Evolutionary conservation across 805 yeast species (phyloP).

Genomic region (Sugiyamaella chiloensis): DNA sequence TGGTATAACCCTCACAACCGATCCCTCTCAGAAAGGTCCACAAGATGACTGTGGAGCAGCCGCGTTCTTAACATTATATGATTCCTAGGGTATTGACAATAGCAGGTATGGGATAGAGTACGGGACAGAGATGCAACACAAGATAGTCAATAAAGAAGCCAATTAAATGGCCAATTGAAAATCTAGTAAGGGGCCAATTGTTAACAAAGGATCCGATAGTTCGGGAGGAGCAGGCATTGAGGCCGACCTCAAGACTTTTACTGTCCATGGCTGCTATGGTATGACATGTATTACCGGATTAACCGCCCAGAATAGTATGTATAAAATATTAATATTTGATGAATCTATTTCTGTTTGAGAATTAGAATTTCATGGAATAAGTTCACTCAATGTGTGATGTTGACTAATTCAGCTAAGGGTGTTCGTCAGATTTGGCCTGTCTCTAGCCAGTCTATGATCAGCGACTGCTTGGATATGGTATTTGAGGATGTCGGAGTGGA

Average conservation of each 20-base stretch:
- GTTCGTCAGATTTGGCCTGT: slow-evolving; percentile 40
- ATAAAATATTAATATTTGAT: too few species aligned
- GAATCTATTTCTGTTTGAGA: background rate
- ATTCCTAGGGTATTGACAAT: slow-evolving; percentile 28
- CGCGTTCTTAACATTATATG: background rate
- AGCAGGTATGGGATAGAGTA: slow-evolving; percentile 24
- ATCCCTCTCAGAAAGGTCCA: too few species aligned
- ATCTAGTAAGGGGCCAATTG: background rate
- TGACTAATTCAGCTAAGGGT: slow-evolving; percentile 34
- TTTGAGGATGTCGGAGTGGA: slow-evolving; percentile 59
- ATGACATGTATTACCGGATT: slow-evolving; percentile 73
- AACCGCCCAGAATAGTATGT: slow-evolving; percentile 70
- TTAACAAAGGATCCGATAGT: slow-evolving; percentile 61
- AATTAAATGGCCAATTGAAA: too few species aligned
- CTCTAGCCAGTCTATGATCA: slow-evolving; percentile 45
- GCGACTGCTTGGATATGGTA: slow-evolving; percentile 49
- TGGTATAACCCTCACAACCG: too few species aligned
- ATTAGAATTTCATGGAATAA: too few species aligned
- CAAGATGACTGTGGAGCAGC: too few species aligned
- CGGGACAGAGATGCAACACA: background rate
- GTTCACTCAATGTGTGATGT: background rate
- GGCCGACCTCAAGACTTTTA: slow-evolving; percentile 78
- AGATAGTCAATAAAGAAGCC: background rate
- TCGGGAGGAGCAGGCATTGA: slow-evolving; percentile 93
- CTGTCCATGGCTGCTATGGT: slow-evolving; percentile 73